Evolutionary conservation across 805 yeast genomes (phyloP).

Genomic region (Jamesozyma piceae): DNA sequence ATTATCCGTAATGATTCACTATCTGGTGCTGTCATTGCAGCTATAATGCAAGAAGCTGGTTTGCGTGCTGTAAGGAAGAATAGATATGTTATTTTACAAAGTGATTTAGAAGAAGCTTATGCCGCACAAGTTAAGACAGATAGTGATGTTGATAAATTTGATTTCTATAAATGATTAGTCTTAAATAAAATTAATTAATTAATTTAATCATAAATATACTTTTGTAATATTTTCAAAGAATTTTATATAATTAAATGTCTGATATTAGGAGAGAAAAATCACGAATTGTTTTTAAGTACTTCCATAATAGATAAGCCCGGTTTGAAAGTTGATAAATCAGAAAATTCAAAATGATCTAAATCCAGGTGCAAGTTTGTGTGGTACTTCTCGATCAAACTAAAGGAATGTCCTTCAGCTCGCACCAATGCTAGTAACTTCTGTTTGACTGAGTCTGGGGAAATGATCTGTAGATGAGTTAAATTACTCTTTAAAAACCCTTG

Average conservation of each 20-base stretch:
- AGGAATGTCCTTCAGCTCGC: not conserved
- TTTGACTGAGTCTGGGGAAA: constrained; percentile 17
- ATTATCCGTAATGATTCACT: constrained; percentile 93
- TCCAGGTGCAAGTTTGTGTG: constrained; percentile 46
- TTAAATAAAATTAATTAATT: no score
- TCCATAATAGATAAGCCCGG: constrained; percentile 59
- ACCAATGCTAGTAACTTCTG: constrained; percentile 1
- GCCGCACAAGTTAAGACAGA: constrained; percentile 94
- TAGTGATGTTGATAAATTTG: constrained; percentile 92
- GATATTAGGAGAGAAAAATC: not conserved
- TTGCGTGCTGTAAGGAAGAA: constrained; percentile 96
- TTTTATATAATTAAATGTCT: not conserved
- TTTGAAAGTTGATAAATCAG: constrained; percentile 36
- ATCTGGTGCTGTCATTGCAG: constrained; percentile 96
- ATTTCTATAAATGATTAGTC: constrained; percentile 67
- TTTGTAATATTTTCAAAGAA: not conserved
- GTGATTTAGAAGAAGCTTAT: constrained; percentile 96
- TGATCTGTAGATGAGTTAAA: constrained; percentile 1
- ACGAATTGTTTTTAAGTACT: not conserved
- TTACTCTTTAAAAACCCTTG: constrained; percentile 8
- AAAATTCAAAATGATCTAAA: constrained; percentile 61
- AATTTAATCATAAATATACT: not conserved
- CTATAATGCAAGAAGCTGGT: constrained; percentile 99
- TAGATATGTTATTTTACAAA: constrained; percentile 91
- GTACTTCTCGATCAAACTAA: constrained; percentile 26